Evolutionary conservation across 192 early-diverging fungal genomes (phyloP).

Genomic region (Podila clonocystis): DNA sequence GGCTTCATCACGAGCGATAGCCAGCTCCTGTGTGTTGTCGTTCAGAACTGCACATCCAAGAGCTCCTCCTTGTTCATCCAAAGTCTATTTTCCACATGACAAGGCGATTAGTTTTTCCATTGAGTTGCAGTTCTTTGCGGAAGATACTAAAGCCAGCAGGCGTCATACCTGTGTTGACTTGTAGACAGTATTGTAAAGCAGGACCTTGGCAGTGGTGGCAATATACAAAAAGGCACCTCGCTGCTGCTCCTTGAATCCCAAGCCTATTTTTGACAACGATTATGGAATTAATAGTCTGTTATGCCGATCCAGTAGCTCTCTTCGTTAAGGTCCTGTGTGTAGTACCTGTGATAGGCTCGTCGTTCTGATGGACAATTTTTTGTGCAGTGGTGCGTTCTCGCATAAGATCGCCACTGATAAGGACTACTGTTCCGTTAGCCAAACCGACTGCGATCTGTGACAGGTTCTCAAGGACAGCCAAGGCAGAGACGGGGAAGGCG

Average conservation of each 20-base stretch:
- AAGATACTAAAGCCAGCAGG: neutral
- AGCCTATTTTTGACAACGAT: constrained; percentile 51
- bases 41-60: constrained; percentile 79
- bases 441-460: constrained; percentile 93
- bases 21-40: constrained; percentile 77
- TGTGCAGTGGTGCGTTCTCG: constrained; percentile 82
- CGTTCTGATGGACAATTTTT: constrained; percentile 84
- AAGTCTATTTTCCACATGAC: constrained; percentile 31
- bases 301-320: too few relatives aligned
- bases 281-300: too few relatives aligned
- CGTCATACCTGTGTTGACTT: constrained; percentile 45
- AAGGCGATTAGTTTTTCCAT: too few relatives aligned
- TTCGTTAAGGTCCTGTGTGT: neutral
- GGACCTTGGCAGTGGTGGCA: constrained; percentile 69
- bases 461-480: constrained; percentile 81
- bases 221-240: constrained; percentile 73
- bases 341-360: constrained; percentile 86
- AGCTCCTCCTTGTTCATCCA: constrained; percentile 88
- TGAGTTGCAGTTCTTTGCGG: neutral
- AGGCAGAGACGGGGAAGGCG: constrained; percentile 74
- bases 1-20: constrained; percentile 88
- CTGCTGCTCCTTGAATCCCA: constrained; percentile 78
- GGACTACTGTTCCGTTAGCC: constrained; percentile 89
- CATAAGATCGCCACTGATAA: constrained; percentile 84
- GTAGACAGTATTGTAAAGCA: constrained; percentile 66